These are phyloP conservation scores for Metschnikowia similis DNA, from an alignment of 805 yeast species.

Conservation along the genomic window DNA sequence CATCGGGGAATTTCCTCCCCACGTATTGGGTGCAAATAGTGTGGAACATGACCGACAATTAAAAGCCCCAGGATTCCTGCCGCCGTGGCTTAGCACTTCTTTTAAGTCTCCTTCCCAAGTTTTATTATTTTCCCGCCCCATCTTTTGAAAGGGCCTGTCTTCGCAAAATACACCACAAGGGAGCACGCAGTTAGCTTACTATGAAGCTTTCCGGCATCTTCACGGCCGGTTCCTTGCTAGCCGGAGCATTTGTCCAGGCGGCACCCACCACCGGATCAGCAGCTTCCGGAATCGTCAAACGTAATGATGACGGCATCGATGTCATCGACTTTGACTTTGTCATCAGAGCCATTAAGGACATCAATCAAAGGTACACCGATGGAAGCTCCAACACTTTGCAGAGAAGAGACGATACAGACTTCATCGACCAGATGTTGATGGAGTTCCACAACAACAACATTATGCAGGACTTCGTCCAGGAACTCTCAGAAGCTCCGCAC, in stretches of 20 bases:
- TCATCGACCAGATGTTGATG: conserved; percentile 13
- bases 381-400: conserved; percentile 9
- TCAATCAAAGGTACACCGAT: conserved; percentile 11
- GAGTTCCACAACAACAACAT: conserved; percentile 15
- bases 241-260: conserved; percentile 20
- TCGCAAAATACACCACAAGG: conserved; percentile 1
- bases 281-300: conserved; percentile 10
- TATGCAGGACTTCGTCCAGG: conserved; percentile 15
- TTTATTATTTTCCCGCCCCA: background rate
- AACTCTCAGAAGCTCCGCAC: conserved; percentile 17
- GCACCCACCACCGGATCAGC: conserved; percentile 18
- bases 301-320: conserved; percentile 11
- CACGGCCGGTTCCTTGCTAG: conserved; percentile 16
- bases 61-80: conserved; percentile 5
- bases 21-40: conserved; percentile 14
- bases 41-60: background rate
- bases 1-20: conserved; percentile 10
- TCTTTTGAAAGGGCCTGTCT: background rate
- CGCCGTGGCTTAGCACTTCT: conserved; percentile 7
- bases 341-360: conserved; percentile 8
- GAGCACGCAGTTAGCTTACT: background rate
- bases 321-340: conserved; percentile 17
- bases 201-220: conserved; percentile 21
- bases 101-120: background rate
- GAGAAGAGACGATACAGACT: conserved; percentile 15